Evolutionary conservation across 1,139 yeast species (phyloP).

Genomic region (Nakaseomyces delphensis): DNA sequence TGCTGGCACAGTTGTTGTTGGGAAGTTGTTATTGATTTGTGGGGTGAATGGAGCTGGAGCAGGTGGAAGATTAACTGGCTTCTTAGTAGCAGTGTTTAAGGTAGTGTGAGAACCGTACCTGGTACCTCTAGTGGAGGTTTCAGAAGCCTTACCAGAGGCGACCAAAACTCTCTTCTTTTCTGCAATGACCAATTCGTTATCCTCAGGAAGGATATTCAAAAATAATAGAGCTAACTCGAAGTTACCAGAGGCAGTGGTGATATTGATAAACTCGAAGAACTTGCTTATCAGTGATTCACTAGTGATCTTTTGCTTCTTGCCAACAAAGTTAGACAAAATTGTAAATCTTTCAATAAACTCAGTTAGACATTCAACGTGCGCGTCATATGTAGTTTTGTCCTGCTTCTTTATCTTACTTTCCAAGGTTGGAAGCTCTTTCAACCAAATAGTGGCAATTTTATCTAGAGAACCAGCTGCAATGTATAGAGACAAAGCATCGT

Average conservation of each 20-base stretch:
- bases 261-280: slow-evolving; percentile 60
- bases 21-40: slow-evolving; percentile 27
- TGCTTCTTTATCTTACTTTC: slow-evolving; percentile 45
- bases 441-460: slow-evolving; percentile 76
- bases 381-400: slow-evolving; percentile 51
- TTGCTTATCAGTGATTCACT: slow-evolving; percentile 33
- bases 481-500: slow-evolving; percentile 69
- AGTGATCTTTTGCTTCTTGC: slow-evolving; percentile 33
- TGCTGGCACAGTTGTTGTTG: slow-evolving; percentile 6
- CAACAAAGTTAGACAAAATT: slow-evolving; percentile 56
- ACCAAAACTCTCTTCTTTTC: slow-evolving; percentile 74
- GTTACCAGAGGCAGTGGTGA: slow-evolving; percentile 76
- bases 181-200: slow-evolving; percentile 45
- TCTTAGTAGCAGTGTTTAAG: slow-evolving; percentile 9
- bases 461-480: slow-evolving; percentile 77
- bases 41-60: slow-evolving; percentile 26
- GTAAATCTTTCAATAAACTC: slow-evolving; percentile 78
- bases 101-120: slow-evolving; percentile 10
- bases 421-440: slow-evolving; percentile 54
- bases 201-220: slow-evolving; percentile 62
- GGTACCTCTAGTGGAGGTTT: slow-evolving; percentile 10
- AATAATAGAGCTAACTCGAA: slow-evolving; percentile 72
- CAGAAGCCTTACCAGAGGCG: slow-evolving; percentile 38
- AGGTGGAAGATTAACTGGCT: slow-evolving; percentile 9
- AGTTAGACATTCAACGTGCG: slow-evolving; percentile 74